Conservation (phyloP, 192 early-diverging fungal genomes). For the Podila epigama region DNA sequence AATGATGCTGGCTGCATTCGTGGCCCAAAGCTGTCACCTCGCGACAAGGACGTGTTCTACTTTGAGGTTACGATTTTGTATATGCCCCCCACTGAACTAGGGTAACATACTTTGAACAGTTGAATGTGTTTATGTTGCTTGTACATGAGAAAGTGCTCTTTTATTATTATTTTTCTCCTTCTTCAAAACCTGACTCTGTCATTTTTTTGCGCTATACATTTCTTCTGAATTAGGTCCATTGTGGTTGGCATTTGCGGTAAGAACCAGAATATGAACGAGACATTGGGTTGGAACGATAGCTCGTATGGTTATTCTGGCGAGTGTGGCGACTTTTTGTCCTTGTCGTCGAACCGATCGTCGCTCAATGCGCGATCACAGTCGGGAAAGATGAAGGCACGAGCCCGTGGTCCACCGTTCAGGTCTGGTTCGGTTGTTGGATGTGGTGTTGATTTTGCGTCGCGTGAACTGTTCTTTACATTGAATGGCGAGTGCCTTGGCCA, state of each 20-base stretch:
- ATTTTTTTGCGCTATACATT: background rate
- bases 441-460: conserved; percentile 37
- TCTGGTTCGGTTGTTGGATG: conserved; percentile 38
- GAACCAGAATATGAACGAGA: conserved; percentile 22
- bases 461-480: conserved; percentile 44
- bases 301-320: conserved; percentile 40
- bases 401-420: conserved; percentile 23
- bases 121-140: background rate
- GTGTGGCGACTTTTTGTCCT: conserved; percentile 34
- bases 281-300: conserved; percentile 29
- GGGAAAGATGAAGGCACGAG: conserved; percentile 44
- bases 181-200: background rate
- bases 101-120: conserved; percentile 8
- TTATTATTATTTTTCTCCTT: background rate
- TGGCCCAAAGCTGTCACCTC: conserved; percentile 41
- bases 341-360: conserved; percentile 28
- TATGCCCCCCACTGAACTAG: conserved; percentile 21
- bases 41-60: conserved; percentile 47
- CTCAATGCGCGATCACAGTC: conserved; percentile 37
- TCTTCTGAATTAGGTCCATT: conserved; percentile 5
- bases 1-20: conserved; percentile 38
- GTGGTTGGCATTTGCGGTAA: conserved; percentile 41
- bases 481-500: conserved; percentile 46
- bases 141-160: background rate
- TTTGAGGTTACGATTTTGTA: conserved; percentile 43